These are phyloP conservation scores for Gardenia jasminoides DNA, from an alignment of 257 asterid genomes.

Conservation along the genomic window DNA sequence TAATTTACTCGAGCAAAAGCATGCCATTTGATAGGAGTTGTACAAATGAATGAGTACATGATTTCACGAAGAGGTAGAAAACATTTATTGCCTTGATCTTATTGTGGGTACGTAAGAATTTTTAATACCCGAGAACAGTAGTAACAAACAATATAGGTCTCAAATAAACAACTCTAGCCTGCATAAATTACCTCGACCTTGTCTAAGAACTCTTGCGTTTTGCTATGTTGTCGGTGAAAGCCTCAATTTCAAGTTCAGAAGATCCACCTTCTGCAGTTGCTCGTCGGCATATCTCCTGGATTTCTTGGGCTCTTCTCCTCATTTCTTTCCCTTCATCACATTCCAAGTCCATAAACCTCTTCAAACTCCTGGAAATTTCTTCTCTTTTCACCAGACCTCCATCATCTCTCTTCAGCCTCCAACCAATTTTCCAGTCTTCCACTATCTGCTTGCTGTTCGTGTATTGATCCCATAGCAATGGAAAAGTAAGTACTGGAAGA, in stretches of 20 bases:
- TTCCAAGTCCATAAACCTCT: slow-evolving; percentile 47
- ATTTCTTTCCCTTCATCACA: slow-evolving; percentile 32
- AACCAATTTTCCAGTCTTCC: slow-evolving; percentile 57
- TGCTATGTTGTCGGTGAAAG: slow-evolving; percentile 16
- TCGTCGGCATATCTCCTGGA: slow-evolving; percentile 10
- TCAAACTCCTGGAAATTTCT: slow-evolving; percentile 27
- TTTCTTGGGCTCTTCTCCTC: slow-evolving; percentile 26
- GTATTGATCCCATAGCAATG: slow-evolving; percentile 44
- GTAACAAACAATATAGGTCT: no score
- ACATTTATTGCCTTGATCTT: no score
- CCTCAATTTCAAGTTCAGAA: slow-evolving; percentile 15
- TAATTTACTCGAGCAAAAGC: background rate
- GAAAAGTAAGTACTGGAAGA: slow-evolving; percentile 48
- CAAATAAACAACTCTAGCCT: no score
- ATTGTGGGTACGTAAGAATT: no score
- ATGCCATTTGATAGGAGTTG: no score
- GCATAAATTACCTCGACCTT: background rate
- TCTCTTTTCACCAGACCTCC: slow-evolving; percentile 25
- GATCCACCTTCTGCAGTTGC: slow-evolving; percentile 19
- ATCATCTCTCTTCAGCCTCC: slow-evolving; percentile 41
- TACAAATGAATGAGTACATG: no score
- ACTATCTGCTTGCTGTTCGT: slow-evolving; percentile 49
- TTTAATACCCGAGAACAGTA: no score
- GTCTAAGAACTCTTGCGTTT: background rate
- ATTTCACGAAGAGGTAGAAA: no score